Conservation (phyloP, 2,329 filamentous ascomycete genomes). For the Aschersonia sp. region DNA sequence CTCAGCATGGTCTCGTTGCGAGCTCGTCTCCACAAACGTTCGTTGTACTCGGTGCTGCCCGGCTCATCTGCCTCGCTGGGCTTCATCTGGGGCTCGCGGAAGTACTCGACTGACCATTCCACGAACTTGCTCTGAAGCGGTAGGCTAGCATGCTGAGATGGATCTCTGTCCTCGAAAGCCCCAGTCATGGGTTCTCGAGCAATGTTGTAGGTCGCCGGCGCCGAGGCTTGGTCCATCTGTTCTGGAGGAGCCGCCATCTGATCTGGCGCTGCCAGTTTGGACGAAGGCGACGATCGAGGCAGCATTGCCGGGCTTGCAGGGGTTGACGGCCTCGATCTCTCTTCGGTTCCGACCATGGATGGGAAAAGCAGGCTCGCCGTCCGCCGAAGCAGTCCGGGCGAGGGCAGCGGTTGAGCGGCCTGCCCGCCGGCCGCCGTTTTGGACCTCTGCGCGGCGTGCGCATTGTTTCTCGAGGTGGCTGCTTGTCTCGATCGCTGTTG, state of each 20-base stretch:
- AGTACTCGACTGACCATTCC: conserved; percentile 95
- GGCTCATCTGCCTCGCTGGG: conserved; percentile 91
- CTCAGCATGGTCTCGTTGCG: conserved; percentile 86
- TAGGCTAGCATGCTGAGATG: conserved; percentile 44
- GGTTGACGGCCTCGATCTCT: conserved; percentile 20
- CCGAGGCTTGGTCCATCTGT: conserved; percentile 53
- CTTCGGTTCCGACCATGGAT: conserved; percentile 38
- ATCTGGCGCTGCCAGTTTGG: conserved; percentile 23
- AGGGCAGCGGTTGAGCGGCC: conserved; percentile 30
- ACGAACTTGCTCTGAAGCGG: conserved; percentile 75
- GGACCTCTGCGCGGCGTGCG: conserved; percentile 27
- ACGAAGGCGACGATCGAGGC: conserved; percentile 16
- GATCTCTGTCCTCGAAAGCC: conserved; percentile 50
- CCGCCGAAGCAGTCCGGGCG: conserved; percentile 44
- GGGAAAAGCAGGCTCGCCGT: conserved; percentile 51
- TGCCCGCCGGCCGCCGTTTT: conserved; percentile 20
- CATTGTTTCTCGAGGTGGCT: conserved; percentile 26
- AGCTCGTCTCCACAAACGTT: conserved; percentile 80
- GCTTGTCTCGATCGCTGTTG: conserved; percentile 33
- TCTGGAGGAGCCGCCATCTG: conserved; percentile 47
- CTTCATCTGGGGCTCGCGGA: conserved; percentile 97
- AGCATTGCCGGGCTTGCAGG: conserved; percentile 12
- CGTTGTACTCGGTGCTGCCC: conserved; percentile 91
- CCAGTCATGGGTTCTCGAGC: conserved; percentile 70
- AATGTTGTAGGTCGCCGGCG: conserved; percentile 58